phyloP scores from a whole-genome alignment of 1,284 basidiomycete genomes.

The Cutaneotrichosporon sp. region DNA sequence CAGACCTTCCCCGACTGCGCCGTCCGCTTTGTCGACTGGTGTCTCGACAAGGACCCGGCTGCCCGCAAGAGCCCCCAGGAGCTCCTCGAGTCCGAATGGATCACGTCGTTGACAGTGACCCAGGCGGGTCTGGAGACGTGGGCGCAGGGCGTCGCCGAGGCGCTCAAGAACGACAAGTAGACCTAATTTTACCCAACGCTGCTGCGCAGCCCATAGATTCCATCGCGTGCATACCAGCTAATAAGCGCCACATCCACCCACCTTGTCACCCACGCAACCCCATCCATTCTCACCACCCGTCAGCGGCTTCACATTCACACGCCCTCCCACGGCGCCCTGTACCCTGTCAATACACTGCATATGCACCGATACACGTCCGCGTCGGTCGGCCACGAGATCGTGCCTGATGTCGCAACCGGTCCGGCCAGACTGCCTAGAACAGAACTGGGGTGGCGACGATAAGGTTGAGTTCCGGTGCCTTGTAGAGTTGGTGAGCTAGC shows the following conservation, averaged over 20 bases:
- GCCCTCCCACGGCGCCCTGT: constrained; percentile 3
- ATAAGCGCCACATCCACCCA: not conserved
- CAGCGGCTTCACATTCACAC: constrained; percentile 8
- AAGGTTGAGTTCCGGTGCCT: constrained; percentile 1
- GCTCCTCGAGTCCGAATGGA: constrained; percentile 58
- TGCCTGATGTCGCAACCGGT: constrained; percentile 1
- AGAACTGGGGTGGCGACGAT: not conserved
- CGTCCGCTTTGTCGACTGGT: constrained; percentile 75
- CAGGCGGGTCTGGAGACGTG: constrained; percentile 37
- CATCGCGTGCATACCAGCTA: not conserved
- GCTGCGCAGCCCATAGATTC: not conserved
- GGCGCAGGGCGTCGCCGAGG: constrained; percentile 28
- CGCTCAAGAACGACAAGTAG: constrained; percentile 10
- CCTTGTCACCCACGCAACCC: not conserved
- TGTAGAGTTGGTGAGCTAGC: not conserved
- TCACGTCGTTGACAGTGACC: constrained; percentile 38
- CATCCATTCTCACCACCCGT: not conserved
- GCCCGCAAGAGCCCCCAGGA: constrained; percentile 75
- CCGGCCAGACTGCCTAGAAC: not conserved
- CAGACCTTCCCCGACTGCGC: constrained; percentile 64
- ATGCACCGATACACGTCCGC: constrained; percentile 13
- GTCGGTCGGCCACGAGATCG: not conserved
- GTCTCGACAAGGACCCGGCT: constrained; percentile 78
- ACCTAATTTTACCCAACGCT: not conserved
- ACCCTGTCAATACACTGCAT: constrained; percentile 20